Base-by-base conservation (phyloP, 345 rosid species). In the Bruguiera parviflora region DNA sequence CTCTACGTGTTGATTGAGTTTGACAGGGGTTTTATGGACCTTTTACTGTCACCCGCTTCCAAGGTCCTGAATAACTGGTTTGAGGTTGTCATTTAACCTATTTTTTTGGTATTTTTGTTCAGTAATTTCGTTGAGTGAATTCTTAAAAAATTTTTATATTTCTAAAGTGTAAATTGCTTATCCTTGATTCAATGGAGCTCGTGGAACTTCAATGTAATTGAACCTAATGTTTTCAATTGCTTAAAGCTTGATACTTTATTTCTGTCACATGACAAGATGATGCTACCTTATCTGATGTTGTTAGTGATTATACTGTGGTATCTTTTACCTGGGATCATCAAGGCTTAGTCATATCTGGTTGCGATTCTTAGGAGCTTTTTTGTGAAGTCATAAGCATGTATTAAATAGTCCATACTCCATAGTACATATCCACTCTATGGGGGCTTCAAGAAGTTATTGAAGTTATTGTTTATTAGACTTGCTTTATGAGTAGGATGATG, bases 31-130 rank as follows among this genome's bases (percentile, higher is more conserved):
- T 93, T 91, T 70, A 74, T 87, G 94, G 94, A 88, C 68, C 91
- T 93, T 69, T 74, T 93, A 39, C 39, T 93, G 72, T 82, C 98
- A 19, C 96, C 97, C 24, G 89, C 96, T 79, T 86, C 94, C 15
- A 89, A 91, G 77, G 84, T 91, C 71, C 66, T 91, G 82, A 89
- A 93, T 79, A 93, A 85, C 61, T 93, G 98, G 98, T 91, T 91
- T 87, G 90, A 93, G 96, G 98, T 93, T 62, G 69, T 67, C 21
- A 53, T 71, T 47, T 35, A 5, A 56, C 62, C 22, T 16, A 27
- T 47, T 63, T 47, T 58, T 58, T 27, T 18, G 28, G 3, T 58
- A 24, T 66, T 24, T 37, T 72, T 71, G 20, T 57, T 21, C 49
- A 13, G 5, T n/a, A 19, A 35, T 37, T 61, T 37, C 5, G 0